phyloP scores from a whole-genome alignment of 2,329 filamentous ascomycete genomes.

The Fusarium sp. region DNA sequence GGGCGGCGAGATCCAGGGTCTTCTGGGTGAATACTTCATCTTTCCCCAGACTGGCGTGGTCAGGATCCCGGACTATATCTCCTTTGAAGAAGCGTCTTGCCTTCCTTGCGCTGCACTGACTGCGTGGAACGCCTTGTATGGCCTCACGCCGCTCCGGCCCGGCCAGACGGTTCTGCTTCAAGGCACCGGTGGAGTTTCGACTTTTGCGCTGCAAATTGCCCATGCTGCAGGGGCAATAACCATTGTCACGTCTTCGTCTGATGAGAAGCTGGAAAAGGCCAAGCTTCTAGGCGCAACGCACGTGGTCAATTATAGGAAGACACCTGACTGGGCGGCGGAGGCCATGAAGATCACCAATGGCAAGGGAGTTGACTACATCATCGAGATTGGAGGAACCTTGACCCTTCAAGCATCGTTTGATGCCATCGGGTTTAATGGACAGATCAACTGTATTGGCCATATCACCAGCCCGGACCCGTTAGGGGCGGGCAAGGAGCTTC shows the following conservation, averaged over 20 bases:
- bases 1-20: slow-evolving; percentile 17
- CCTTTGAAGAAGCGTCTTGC: slow-evolving; percentile 30
- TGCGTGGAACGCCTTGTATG: slow-evolving; percentile 32
- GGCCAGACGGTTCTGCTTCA: slow-evolving; percentile 59
- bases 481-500: slow-evolving; percentile 11
- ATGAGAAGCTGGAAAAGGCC: slow-evolving; percentile 25
- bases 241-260: slow-evolving; percentile 32
- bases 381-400: slow-evolving; percentile 17
- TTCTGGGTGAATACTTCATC: slow-evolving; percentile 31
- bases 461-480: slow-evolving; percentile 22
- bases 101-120: slow-evolving; percentile 29
- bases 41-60: slow-evolving; percentile 30
- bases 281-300: slow-evolving; percentile 25
- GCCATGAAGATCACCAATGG: slow-evolving; percentile 20
- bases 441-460: slow-evolving; percentile 15
- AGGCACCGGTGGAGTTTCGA: slow-evolving; percentile 24
- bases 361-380: slow-evolving; percentile 22
- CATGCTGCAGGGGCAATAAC: slow-evolving; percentile 39
- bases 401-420: slow-evolving; percentile 21
- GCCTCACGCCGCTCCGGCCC: slow-evolving; percentile 18
- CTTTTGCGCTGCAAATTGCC: slow-evolving; percentile 23
- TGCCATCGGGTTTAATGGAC: slow-evolving; percentile 11
- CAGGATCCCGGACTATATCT: slow-evolving; percentile 28
- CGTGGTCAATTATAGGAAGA: slow-evolving; percentile 24
- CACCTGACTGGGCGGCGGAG: slow-evolving; percentile 22